Evolutionary conservation across 2,329 filamentous ascomycete genomes (phyloP), one percentile per base, ranked within the genome.

Genomic region (Aspergillaceae sp.): DNA sequence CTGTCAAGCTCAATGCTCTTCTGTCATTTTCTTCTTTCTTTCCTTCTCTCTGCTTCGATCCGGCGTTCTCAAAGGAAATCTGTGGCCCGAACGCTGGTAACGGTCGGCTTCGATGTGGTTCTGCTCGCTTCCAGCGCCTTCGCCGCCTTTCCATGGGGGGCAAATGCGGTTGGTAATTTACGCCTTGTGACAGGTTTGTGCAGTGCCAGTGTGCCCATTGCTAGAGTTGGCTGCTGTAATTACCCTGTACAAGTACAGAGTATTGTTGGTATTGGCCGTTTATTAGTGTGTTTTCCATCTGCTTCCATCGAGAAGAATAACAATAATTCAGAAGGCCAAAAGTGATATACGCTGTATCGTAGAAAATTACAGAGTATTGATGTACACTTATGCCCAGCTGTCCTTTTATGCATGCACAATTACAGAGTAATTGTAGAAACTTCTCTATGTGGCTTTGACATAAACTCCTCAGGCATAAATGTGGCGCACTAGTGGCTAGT

Each of bases 81-180:
- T 36, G 46, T 56, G 61, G 62, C 54, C 59, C 59, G 56, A 61
- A 58, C 57, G 55, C 41, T 43, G 44, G 48, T 55, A 60, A 51
- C 34, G 49, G 4, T 26, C 45, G 43, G 44, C 40, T 58, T 59
- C 56, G 35, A 57, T 53, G 26, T 35, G 49, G 50, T 66, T 66
- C 63, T 49, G 46, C 41, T 48, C 30, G 10, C 43, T 66, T 66
- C 63, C 57, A 61, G 51, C 45, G n/a, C n/a, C 40, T 64, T 64
- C 62, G 37, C 48, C 48, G 44, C 41, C 42, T 46, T 64, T 61
- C 59, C 40, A 45, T 42, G 30, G 48, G 47, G 55, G 48, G 48
- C 5, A 48, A 58, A 41, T 29, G 40, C 8, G 19, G 7, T 47
- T 46, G 26, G 42, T 44, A 50, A 49, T 48, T 43, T 32, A 40